Percentiles rank a stretch among this genome's conserved stretches.
These are phyloP conservation scores for Beauveria bassiana DNA, from an alignment of 2,329 filamentous ascomycete species.

Conservation along the genomic window DNA sequence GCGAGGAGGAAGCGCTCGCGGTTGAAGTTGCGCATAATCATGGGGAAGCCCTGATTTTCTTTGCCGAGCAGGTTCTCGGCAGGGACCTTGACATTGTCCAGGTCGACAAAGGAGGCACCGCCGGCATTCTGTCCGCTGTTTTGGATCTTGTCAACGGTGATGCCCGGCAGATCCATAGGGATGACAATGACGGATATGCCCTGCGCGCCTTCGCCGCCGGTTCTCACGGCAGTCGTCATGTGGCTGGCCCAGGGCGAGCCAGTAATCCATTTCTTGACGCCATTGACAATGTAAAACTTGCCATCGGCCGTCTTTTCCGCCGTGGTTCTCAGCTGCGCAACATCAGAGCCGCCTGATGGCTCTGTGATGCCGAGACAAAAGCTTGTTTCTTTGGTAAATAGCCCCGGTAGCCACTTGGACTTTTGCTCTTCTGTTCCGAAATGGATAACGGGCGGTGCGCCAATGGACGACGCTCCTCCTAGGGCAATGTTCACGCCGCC, in stretches of 20 bases:
- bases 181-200: conserved; percentile 54
- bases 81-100: conserved; percentile 49
- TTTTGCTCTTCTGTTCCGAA: conserved; percentile 53
- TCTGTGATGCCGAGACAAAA: conserved; percentile 62
- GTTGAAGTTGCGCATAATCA: conserved; percentile 55
- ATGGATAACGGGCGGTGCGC: conserved; percentile 55
- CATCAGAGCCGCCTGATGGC: conserved; percentile 54
- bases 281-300: conserved; percentile 53
- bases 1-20: conserved; percentile 52
- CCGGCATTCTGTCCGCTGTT: conserved; percentile 62
- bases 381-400: conserved; percentile 50
- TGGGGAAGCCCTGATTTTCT: conserved; percentile 47
- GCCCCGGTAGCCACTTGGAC: conserved; percentile 47
- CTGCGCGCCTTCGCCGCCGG: conserved; percentile 42
- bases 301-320: conserved; percentile 38
- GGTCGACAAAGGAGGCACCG: conserved; percentile 47
- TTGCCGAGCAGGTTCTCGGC: conserved; percentile 43
- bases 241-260: conserved; percentile 53
- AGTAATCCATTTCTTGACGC: conserved; percentile 63
- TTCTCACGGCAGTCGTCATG: conserved; percentile 55
- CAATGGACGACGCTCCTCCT: conserved; percentile 53
- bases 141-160: conserved; percentile 45
- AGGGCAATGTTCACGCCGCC: conserved; percentile 51
- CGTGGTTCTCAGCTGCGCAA: conserved; percentile 55
- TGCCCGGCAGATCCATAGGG: conserved; percentile 39